Evolutionary conservation across 371 early-diverging fungal genomes (phyloP).

Genomic region (Zopfochytrium polystomum): DNA sequence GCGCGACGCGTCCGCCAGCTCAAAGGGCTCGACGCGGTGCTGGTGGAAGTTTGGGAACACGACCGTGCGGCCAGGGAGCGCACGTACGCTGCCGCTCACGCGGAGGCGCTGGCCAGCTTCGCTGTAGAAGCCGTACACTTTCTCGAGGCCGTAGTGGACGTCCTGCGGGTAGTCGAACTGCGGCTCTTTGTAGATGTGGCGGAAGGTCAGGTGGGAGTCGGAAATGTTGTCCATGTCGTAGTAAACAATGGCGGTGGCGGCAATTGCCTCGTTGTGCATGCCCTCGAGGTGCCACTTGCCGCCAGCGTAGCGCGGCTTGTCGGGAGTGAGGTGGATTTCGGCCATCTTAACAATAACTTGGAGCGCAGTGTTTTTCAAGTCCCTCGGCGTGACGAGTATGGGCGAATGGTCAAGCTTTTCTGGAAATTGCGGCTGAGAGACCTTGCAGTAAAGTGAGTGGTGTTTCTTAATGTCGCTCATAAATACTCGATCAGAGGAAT

Average conservation of each 20-base stretch:
- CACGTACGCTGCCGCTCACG: not conserved
- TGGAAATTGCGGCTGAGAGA: too few relatives aligned
- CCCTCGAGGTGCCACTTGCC: slow-evolving; percentile 62
- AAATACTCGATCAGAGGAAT: too few relatives aligned
- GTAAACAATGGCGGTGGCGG: not conserved
- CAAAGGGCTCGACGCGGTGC: slow-evolving; percentile 51
- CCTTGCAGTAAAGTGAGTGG: too few relatives aligned
- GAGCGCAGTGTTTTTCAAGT: too few relatives aligned
- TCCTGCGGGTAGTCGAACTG: slow-evolving; percentile 12
- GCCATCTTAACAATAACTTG: too few relatives aligned
- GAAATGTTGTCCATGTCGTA: slow-evolving; percentile 15
- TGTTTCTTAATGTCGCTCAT: too few relatives aligned
- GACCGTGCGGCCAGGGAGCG: slow-evolving; percentile 45
- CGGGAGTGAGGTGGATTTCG: too few relatives aligned
- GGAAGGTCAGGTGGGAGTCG: not conserved
- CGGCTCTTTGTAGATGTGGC: slow-evolving; percentile 1
- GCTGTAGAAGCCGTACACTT: slow-evolving; percentile 13
- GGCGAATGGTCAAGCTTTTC: too few relatives aligned
- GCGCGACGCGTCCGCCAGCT: slow-evolving; percentile 45
- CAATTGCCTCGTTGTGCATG: slow-evolving; percentile 3
- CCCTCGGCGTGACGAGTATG: too few relatives aligned
- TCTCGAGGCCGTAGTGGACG: slow-evolving; percentile 12
- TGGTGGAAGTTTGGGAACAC: slow-evolving; percentile 64
- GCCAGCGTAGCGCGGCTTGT: slow-evolving; percentile 51
- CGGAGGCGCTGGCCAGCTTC: not conserved